A percentile compares a stretch with the other conserved stretches of the same genome.
Conservation (phyloP, 2,329 filamentous ascomycete species). For the Fulvia fulva region DNA sequence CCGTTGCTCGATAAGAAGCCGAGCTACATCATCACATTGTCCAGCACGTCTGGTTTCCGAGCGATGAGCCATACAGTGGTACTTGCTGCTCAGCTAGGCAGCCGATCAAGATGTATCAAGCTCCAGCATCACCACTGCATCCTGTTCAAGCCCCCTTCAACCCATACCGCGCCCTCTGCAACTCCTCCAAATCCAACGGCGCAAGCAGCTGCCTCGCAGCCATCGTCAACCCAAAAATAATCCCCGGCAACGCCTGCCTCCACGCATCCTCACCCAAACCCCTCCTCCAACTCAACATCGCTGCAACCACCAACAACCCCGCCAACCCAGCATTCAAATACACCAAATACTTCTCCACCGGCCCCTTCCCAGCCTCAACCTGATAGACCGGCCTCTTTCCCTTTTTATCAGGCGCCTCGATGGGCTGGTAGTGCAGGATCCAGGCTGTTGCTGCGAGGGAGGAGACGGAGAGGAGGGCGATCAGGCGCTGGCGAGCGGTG, state of each 20-base stretch:
- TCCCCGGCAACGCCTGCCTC: conserved; percentile 40
- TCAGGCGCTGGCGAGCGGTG: conserved; percentile 38
- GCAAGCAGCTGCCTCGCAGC: conserved; percentile 63
- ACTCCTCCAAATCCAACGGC: conserved; percentile 64
- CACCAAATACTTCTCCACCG: conserved; percentile 58
- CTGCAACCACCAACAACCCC: conserved; percentile 47
- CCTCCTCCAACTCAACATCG: conserved; percentile 39
- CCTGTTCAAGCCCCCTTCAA: conserved; percentile 61
- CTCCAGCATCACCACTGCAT: neutral
- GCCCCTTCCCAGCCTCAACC: conserved; percentile 34
- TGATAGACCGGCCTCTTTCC: conserved; percentile 30
- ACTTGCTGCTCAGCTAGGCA: too few species aligned
- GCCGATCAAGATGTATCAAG: too few species aligned
- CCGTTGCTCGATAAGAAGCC: too few species aligned
- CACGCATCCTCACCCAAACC: conserved; percentile 27
- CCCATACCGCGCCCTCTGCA: conserved; percentile 60
- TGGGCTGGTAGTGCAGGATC: conserved; percentile 47
- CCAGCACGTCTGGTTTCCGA: too few species aligned
- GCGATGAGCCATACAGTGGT: too few species aligned
- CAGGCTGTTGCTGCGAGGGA: conserved; percentile 62
- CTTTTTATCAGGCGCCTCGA: conserved; percentile 45
- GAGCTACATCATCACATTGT: too few species aligned
- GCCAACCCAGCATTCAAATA: conserved; percentile 59
- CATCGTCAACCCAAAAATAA: conserved; percentile 60
- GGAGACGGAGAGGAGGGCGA: conserved; percentile 57